Conservation (phyloP, 2,329 filamentous ascomycete species). For the Colletotrichum kahawae region DNA sequence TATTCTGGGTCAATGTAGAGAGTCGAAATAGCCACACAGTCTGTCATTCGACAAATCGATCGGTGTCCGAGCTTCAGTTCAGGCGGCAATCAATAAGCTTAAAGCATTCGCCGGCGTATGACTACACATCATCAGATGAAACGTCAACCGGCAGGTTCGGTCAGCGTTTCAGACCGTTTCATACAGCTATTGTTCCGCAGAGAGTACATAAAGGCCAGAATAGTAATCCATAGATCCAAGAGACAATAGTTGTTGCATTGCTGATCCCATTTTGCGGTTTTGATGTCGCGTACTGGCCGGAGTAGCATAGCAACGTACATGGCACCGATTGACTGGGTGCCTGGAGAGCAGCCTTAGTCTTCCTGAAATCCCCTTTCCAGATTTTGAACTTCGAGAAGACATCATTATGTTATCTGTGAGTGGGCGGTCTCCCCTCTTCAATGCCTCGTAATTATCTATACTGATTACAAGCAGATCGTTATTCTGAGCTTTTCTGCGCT, state of each 20-base stretch:
- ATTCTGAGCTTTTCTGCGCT: neutral
- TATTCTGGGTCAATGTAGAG: neutral
- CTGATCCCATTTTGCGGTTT: neutral
- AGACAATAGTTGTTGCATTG: rapidly evolving
- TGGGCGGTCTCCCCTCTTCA: no score
- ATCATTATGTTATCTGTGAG: neutral
- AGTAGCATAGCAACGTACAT: neutral
- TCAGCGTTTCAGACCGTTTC: conserved; percentile 15
- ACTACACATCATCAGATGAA: conserved; percentile 1
- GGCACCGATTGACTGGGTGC: neutral
- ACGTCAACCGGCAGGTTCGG: neutral
- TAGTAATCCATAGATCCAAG: neutral
- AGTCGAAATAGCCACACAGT: neutral
- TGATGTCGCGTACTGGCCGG: neutral
- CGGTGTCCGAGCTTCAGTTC: neutral
- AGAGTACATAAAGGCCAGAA: neutral
- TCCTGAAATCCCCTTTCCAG: neutral
- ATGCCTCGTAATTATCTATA: neutral
- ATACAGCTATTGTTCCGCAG: neutral
- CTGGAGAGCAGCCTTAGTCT: neutral
- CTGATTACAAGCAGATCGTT: neutral
- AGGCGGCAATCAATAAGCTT: neutral
- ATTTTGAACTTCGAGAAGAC: neutral
- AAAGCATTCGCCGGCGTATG: neutral
- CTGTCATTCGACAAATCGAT: neutral